Evolutionary conservation across 768 basidiomycete species (phyloP).

Genomic region (Macrolepiota albuminosa): DNA sequence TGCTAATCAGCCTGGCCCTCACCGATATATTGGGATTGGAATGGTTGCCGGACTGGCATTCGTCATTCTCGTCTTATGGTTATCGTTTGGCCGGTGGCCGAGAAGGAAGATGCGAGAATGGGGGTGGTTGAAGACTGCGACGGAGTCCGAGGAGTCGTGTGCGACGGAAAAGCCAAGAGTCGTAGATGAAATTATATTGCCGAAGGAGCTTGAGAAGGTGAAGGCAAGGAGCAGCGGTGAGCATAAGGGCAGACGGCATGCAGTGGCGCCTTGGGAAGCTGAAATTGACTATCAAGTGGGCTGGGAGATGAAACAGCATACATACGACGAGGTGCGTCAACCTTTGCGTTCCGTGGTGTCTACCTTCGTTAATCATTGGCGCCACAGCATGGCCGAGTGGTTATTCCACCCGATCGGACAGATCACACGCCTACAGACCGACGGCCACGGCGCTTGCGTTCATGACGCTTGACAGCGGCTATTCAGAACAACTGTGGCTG

Average conservation of each 20-base stretch:
- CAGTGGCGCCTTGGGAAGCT: slow-evolving; percentile 13
- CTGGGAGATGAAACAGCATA: slow-evolving; percentile 13
- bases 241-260: slow-evolving; percentile 5
- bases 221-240: not conserved
- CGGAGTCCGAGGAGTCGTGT: slow-evolving; percentile 7
- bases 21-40: slow-evolving; percentile 41
- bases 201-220: slow-evolving; percentile 10
- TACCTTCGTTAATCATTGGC: slow-evolving; percentile 5
- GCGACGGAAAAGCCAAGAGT: slow-evolving; percentile 7
- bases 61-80: slow-evolving; percentile 32
- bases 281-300: slow-evolving; percentile 9
- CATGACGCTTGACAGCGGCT: not conserved
- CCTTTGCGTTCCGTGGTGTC: not conserved
- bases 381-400: slow-evolving; percentile 9
- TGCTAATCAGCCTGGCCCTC: slow-evolving; percentile 25
- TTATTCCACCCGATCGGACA: slow-evolving; percentile 4
- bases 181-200: slow-evolving; percentile 12
- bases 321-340: slow-evolving; percentile 9
- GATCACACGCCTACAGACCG: slow-evolving; percentile 5
- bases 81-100: slow-evolving; percentile 29
- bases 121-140: slow-evolving; percentile 7
- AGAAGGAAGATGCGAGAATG: slow-evolving; percentile 17
- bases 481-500: not conserved
- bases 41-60: slow-evolving; percentile 34
- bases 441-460: not conserved